phyloP scores from a whole-genome alignment of 257 asterid genomes.

The Perilla frutescens region DNA sequence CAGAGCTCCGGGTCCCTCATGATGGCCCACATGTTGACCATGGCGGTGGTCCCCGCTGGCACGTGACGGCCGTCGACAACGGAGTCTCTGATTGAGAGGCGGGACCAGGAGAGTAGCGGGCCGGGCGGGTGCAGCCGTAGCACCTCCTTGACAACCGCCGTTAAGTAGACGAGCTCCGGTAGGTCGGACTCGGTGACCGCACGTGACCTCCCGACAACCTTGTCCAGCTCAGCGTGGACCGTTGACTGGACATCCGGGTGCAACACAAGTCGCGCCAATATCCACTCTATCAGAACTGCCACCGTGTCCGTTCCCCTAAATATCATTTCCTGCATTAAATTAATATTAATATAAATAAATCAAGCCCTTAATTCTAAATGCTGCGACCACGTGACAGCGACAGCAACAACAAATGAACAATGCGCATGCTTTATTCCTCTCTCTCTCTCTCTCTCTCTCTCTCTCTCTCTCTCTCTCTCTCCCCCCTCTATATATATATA shows the following conservation, averaged over 20 bases:
- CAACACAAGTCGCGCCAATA: conserved; percentile 70
- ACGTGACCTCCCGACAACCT: conserved; percentile 56
- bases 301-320: conserved; percentile 90
- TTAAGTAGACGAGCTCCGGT: conserved; percentile 53
- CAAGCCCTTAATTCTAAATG: background rate
- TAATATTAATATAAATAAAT: background rate
- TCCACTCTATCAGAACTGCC: conserved; percentile 77
- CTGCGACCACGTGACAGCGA: conserved; percentile 19
- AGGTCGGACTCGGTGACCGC: conserved; percentile 58
- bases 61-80: conserved; percentile 64
- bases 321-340: conserved; percentile 72
- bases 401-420: background rate
- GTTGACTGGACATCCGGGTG: conserved; percentile 66
- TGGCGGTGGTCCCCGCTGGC: conserved; percentile 78
- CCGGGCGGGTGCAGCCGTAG: conserved; percentile 88
- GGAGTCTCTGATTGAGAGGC: conserved; percentile 65
- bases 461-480: too few relatives aligned
- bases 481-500: too few relatives aligned
- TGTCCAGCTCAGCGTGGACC: conserved; percentile 70
- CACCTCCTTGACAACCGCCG: conserved; percentile 80
- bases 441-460: too few relatives aligned
- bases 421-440: conserved; percentile 18
- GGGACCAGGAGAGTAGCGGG: conserved; percentile 90
- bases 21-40: conserved; percentile 97
- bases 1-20: conserved; percentile 65